Conservation (phyloP, 805 yeast species). For the Hanseniaspora lindneri region DNA sequence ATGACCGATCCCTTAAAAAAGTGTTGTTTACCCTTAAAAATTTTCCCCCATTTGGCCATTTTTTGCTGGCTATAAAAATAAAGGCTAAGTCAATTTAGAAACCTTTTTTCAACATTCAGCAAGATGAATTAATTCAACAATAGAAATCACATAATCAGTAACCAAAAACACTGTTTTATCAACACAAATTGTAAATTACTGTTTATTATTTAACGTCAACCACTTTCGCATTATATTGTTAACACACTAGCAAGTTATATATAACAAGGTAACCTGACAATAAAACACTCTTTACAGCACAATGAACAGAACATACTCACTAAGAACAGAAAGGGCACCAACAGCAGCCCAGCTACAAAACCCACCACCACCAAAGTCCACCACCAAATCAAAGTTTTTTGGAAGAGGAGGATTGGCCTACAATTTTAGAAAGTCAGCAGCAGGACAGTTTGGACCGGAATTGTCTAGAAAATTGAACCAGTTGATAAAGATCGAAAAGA, state of each 20-base stretch:
- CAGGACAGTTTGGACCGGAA: slow-evolving; percentile 74
- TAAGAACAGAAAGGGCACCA: slow-evolving; percentile 83
- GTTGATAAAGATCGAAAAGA: slow-evolving; percentile 70
- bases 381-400: slow-evolving; percentile 71
- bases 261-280: too few species aligned
- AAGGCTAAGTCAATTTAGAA: too few species aligned
- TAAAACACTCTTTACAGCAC: too few species aligned
- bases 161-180: not conserved
- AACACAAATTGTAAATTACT: not conserved
- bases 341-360: slow-evolving; percentile 89
- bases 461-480: slow-evolving; percentile 61
- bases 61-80: slow-evolving; percentile 34
- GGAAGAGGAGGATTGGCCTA: slow-evolving; percentile 60
- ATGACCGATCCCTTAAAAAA: not conserved
- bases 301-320: slow-evolving; percentile 78
- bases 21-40: not conserved
- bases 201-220: too few species aligned
- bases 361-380: slow-evolving; percentile 83
- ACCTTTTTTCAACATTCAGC: too few species aligned
- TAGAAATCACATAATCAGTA: slow-evolving; percentile 41
- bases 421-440: slow-evolving; percentile 53
- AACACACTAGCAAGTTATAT: too few species aligned
- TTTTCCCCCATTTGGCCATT: not conserved
- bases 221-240: too few species aligned
- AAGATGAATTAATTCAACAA: too few species aligned